Evolutionary conservation across 441 rosid species (phyloP), one percentile per base, ranked within the genome.

Genomic region (Omphalea diandra): DNA sequence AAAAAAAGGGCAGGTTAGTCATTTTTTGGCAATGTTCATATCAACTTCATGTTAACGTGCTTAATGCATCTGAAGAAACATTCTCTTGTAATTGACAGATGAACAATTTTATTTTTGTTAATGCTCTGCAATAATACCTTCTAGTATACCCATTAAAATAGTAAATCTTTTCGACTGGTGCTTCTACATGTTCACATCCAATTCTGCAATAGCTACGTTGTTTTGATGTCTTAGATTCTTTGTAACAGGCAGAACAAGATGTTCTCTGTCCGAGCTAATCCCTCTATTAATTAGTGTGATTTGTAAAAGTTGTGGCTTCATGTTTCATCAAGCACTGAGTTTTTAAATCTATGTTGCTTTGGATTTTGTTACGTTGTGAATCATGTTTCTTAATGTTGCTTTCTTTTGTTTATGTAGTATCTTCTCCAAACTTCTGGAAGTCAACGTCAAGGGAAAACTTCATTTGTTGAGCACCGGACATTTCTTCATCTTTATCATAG

Each of bases 401-500:
- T 17, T 27, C 43, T 55, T 67, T 36, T 44, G 59, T 32, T 70
- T 26, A 69, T 76, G 62, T 87, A 95, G 99, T 80, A 81, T 83
- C 83, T 87, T 72, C 81, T 90, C 33, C 86, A 78, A 77, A 79
- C 85, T 61, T 86, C 92, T 75, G 85, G 88, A 57, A 88, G 88
- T 46, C 77, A 82, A 76, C 90, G 78, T 43, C 89, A 75, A 68
- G 99, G 99, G 71, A 95, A 95, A 81, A 90, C 97, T 78, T 93
- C 98, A n/a, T 95, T 95, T 69, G 99, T 95, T 63, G 99, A 95
- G 88, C 94, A 95, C 72, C 89, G 98, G 64, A 87, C 99, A 36
- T 93, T 89, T 84, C 80, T 95, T 78, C 99, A 95, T 87, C 95
- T 95, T 72, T 95, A 89, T 77, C 99, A 93, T 73, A 95, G 98